phyloP scores from a whole-genome alignment of 148 eudicot genomes.

The Rhododendron vialii region DNA sequence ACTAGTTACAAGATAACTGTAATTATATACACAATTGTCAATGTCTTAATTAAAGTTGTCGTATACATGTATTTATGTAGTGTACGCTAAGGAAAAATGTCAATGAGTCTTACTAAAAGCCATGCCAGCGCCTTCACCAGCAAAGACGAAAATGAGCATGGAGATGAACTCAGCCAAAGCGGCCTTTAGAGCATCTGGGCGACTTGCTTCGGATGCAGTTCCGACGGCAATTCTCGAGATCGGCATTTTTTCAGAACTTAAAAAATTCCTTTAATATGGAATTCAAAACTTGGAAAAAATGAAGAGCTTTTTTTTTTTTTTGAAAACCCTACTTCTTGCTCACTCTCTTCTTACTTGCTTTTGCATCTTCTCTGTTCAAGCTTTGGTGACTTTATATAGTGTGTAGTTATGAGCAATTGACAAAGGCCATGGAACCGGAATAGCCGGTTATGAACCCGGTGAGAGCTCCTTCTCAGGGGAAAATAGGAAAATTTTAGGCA shows the following conservation, averaged over 20 bases:
- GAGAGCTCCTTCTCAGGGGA: background rate
- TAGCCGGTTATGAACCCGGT: conserved; percentile 11
- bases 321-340: conserved; percentile 5
- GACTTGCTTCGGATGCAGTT: conserved; percentile 41
- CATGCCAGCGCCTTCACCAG: conserved; percentile 86
- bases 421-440: background rate
- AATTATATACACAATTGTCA: too few relatives aligned
- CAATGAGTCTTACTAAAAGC: conserved; percentile 50
- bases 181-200: conserved; percentile 60
- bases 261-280: too few relatives aligned
- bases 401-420: background rate
- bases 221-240: conserved; percentile 53
- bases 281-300: background rate
- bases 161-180: conserved; percentile 84
- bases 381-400: conserved; percentile 30
- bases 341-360: background rate
- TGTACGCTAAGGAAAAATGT: background rate
- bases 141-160: conserved; percentile 76
- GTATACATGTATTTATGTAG: background rate
- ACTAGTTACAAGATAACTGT: background rate
- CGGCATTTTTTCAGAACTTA: conserved; percentile 28
- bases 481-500: background rate
- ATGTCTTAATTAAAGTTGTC: too few relatives aligned
- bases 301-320: background rate
- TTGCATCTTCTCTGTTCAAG: background rate